Conservation (phyloP, 2,329 filamentous ascomycete genomes). For the Calonectria multiphialidica region DNA sequence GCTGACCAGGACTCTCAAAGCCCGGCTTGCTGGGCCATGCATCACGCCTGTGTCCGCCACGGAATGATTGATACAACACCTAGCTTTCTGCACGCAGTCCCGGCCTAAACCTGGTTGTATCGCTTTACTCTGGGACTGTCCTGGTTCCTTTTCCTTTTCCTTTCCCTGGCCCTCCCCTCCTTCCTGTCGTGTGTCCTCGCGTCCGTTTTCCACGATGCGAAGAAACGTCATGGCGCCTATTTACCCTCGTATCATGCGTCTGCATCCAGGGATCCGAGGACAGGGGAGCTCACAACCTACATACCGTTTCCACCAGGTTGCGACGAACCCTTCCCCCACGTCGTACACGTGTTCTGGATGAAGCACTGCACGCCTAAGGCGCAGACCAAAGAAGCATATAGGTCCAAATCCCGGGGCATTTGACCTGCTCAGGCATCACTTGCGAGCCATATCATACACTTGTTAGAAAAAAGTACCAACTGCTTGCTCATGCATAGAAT, state of each 20-base stretch:
- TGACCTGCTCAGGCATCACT: conserved; percentile 16
- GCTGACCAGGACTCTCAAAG: not conserved
- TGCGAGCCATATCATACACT: not conserved
- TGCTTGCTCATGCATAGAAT: conserved; percentile 18
- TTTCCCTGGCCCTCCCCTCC: not conserved
- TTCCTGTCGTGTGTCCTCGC: not conserved
- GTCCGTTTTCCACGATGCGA: not conserved
- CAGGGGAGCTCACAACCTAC: not conserved
- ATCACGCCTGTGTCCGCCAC: not conserved
- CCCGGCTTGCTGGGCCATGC: conserved; percentile 1
- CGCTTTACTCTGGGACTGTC: not conserved
- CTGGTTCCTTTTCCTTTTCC: too few relatives aligned
- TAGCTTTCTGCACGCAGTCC: not conserved
- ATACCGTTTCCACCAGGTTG: not conserved
- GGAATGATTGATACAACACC: not conserved
- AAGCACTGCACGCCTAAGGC: not conserved
- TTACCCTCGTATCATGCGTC: not conserved
- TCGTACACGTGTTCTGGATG: conserved; percentile 9
- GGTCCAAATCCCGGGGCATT: not conserved
- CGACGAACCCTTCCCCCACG: not conserved
- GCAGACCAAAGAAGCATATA: not conserved
- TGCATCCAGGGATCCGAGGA: conserved; percentile 4
- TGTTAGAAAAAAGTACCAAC: not conserved
- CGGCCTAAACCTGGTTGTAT: not conserved
- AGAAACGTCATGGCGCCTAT: not conserved